Evolutionary conservation across 2,329 filamentous ascomycete species (phyloP), one percentile per base, ranked within the genome.

Genomic region (Arachnopeziza araneosa): DNA sequence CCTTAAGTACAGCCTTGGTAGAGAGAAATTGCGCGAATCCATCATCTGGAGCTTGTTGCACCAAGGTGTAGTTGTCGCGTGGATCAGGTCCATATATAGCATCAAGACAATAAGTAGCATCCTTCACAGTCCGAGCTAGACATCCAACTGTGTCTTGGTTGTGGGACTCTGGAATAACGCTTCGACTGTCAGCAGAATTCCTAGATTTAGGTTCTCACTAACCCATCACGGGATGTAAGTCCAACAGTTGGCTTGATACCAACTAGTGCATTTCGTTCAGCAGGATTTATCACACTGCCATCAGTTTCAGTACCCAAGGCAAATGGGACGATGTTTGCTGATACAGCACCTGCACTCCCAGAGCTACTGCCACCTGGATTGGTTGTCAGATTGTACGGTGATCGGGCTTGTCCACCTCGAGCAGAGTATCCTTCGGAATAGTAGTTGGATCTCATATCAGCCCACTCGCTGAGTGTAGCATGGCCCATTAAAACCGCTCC

Each of bases 191-290:
- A 0, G 73, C 76, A 60, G 80, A 67, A 86, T 81, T 32, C 76
- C 72, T 1, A 84, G 62, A 51, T 52, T 50, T 52, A 56, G 54
- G 23, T 53, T 5, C 32, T 52, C n/a, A 23, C 8, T 14, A 17
- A 52, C 69, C 78, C 83, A 22, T 75, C 78, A 19, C 87, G 77
- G 9, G 87, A 90, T 0, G 87, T 90, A 55, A 90, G 72, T 0
- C 89, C 89, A 6, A 91, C 86, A 1, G 88, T 91, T 1, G 89
- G 88, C 74, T 91, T 92, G 71, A 92, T 82, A 2, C 89, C 89
- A 1, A 91, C 87, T 1, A 92, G 70, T 1, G 79, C 81, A 68
- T 89, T 90, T 4, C 86, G 77, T 70, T 87, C 82, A 0, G 89
- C 87, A 0, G 89, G 89, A 70, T 84, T 86, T 68, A 91, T 90